phyloP scores from a whole-genome alignment of 2,329 filamentous ascomycete genomes.

The Penicillium sp. region DNA sequence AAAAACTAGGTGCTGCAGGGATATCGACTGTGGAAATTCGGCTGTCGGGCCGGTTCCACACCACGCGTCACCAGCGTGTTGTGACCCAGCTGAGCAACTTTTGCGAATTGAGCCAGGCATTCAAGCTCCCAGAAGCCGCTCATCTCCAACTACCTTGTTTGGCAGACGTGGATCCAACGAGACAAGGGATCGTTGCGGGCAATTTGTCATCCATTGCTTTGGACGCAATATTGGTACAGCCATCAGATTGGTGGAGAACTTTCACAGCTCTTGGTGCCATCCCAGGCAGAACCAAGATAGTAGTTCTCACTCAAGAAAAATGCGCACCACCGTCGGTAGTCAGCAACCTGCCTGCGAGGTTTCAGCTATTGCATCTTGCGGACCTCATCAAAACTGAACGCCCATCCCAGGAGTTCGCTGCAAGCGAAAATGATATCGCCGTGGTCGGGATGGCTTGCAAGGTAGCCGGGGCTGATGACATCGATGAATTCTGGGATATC shows the following conservation, averaged over 20 bases:
- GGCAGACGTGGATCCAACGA: not conserved
- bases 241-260: not conserved
- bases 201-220: not conserved
- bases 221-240: not conserved
- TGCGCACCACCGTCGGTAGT: conserved; percentile 19
- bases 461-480: conserved; percentile 36
- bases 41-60: not conserved
- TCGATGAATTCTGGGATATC: conserved; percentile 38
- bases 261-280: not conserved
- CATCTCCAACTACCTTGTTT: conserved; percentile 23
- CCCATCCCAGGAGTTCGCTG: not conserved
- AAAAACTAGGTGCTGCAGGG: not conserved
- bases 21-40: not conserved
- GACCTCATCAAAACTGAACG: not conserved
- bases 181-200: not conserved
- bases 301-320: not conserved
- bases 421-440: conserved; percentile 27
- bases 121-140: conserved; percentile 38
- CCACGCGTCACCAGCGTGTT: conserved; percentile 10
- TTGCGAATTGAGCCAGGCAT: conserved; percentile 26
- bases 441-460: conserved; percentile 42
- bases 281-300: not conserved
- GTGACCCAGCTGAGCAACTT: conserved; percentile 25
- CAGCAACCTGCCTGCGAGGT: not conserved
- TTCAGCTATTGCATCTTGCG: not conserved